Evolutionary conservation across 129 eudicot genomes (phyloP).

Genomic region (Helichrysum umbraculigerum): DNA sequence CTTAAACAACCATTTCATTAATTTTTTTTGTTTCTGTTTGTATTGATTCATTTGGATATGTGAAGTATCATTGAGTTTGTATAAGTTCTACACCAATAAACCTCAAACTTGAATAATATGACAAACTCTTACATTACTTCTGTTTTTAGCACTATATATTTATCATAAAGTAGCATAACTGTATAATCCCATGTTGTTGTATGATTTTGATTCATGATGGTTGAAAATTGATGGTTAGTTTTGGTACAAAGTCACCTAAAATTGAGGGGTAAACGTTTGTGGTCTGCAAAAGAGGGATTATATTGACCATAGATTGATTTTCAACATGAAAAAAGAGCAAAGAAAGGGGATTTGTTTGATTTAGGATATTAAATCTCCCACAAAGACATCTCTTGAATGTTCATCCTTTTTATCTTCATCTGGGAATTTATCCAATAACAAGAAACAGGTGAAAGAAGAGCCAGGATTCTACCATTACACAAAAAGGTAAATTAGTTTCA

Average conservation of each 20-base stretch:
- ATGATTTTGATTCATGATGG: conserved; percentile 2
- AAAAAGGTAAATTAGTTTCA: conserved; percentile 27
- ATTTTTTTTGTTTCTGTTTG: background rate
- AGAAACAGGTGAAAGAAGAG: conserved; percentile 17
- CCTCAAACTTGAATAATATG: background rate
- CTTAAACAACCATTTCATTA: background rate
- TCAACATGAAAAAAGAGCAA: conserved; percentile 19
- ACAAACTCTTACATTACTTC: background rate
- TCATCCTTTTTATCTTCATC: conserved; percentile 17
- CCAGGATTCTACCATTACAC: conserved; percentile 20
- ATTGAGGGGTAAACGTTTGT: conserved; percentile 19
- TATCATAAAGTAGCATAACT: background rate
- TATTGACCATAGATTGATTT: conserved; percentile 30
- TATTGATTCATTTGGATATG: background rate
- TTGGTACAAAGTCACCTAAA: conserved; percentile 6
- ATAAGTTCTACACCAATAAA: background rate
- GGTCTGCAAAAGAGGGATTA: conserved; percentile 30
- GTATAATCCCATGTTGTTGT: background rate
- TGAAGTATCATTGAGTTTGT: background rate
- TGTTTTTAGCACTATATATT: background rate
- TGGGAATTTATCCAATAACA: conserved; percentile 14
- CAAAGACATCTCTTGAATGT: conserved; percentile 19
- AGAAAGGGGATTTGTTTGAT: conserved; percentile 14
- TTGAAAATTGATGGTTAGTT: background rate
- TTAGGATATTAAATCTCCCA: conserved; percentile 1